These are phyloP conservation scores for Hansenula lynferdii DNA, from an alignment of 1,139 yeast species.

Conservation along the genomic window DNA sequence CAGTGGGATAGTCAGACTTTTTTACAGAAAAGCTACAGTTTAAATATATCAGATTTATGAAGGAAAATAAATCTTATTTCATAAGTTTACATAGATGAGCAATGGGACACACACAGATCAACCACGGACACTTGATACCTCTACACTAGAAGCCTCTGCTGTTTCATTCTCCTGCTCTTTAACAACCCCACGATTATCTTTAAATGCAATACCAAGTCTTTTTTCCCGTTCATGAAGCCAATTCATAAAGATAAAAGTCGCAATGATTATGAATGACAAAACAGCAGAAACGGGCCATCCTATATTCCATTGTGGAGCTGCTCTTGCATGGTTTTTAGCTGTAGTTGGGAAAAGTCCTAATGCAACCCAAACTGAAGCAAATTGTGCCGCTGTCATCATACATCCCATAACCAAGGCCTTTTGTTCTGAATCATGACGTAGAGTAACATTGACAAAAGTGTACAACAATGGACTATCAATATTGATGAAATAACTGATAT, in stretches of 20 bases:
- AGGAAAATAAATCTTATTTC: too few relatives aligned
- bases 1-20: too few relatives aligned
- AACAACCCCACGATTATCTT: too few relatives aligned
- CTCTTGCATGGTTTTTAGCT: constrained; percentile 47
- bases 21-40: too few relatives aligned
- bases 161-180: too few relatives aligned
- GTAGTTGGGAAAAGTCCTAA: constrained; percentile 12
- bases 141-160: too few relatives aligned
- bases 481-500: constrained; percentile 32
- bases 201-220: too few relatives aligned
- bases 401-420: constrained; percentile 8
- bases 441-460: constrained; percentile 2
- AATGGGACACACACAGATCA: too few relatives aligned
- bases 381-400: constrained; percentile 10
- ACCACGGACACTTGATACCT: too few relatives aligned
- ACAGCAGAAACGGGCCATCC: constrained; percentile 48
- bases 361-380: constrained; percentile 13
- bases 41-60: too few relatives aligned
- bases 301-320: constrained; percentile 45
- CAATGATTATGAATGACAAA: constrained; percentile 49
- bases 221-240: constrained; percentile 51
- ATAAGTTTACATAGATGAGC: too few relatives aligned
- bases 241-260: constrained; percentile 52
- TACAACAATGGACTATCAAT: constrained; percentile 4
- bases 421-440: constrained; percentile 4